A percentile compares a stretch with the other conserved stretches of the same genome.
phyloP scores from a whole-genome alignment of 2,329 filamentous ascomycete genomes.

The Mariannaea sp. region DNA sequence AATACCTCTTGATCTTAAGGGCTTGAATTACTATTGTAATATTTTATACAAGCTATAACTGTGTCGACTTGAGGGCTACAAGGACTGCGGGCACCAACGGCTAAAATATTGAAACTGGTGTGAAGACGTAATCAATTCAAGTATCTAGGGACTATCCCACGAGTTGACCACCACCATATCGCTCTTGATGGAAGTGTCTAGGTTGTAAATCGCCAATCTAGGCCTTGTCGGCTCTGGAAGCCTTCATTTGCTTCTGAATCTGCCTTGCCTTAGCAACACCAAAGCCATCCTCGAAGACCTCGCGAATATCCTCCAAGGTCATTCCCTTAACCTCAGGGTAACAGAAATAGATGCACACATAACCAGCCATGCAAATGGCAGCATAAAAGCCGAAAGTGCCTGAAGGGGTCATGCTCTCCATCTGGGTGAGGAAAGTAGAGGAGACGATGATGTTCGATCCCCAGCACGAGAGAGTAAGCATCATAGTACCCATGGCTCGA shows the following conservation, averaged over 20 bases:
- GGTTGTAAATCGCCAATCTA: too few species aligned
- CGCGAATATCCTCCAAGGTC: conserved; percentile 58
- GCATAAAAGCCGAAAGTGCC: conserved; percentile 59
- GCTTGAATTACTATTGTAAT: too few species aligned
- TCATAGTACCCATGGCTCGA: conserved; percentile 53
- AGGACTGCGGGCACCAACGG: too few species aligned
- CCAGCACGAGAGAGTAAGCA: conserved; percentile 54
- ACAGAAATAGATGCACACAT: conserved; percentile 49
- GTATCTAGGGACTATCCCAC: too few species aligned
- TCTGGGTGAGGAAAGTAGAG: conserved; percentile 53
- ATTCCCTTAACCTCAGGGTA: conserved; percentile 61
- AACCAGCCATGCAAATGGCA: conserved; percentile 53
- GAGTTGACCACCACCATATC: too few species aligned
- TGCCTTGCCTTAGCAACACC: conserved; percentile 48
- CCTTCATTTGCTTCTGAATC: conserved; percentile 44
- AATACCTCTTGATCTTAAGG: too few species aligned
- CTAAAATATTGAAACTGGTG: too few species aligned
- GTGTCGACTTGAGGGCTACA: too few species aligned
- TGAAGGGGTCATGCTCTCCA: conserved; percentile 54
- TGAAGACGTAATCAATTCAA: too few species aligned
- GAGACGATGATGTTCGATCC: conserved; percentile 55
- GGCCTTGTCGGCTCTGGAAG: not conserved
- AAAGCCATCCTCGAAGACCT: conserved; percentile 55
- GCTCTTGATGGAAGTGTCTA: too few species aligned
- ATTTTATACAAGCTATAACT: too few species aligned